phyloP scores from a whole-genome alignment of 352 stramenopile genomes.

The Phytophthora litchii region DNA sequence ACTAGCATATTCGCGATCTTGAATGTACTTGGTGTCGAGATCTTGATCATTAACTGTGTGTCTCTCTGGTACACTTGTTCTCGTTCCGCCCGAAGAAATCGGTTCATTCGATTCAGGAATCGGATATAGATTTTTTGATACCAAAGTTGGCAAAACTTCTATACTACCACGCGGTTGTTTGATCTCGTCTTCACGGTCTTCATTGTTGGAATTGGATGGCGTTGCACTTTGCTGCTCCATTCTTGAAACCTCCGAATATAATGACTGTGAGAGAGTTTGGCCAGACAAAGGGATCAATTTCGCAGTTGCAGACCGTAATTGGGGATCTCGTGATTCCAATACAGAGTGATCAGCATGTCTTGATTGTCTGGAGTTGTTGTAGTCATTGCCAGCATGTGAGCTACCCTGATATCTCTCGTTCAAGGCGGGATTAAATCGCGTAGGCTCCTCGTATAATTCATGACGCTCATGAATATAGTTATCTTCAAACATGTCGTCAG shows the following conservation, averaged over 20 bases:
- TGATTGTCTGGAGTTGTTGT: constrained; percentile 4
- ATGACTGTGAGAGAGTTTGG: background rate
- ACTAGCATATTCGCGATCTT: background rate
- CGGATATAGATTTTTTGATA: constrained; percentile 15
- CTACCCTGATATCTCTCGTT: background rate
- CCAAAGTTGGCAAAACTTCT: constrained; percentile 11
- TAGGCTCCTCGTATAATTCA: background rate
- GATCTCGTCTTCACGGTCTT: background rate
- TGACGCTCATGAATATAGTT: constrained; percentile 8
- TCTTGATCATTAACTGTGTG: background rate
- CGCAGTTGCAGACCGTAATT: background rate
- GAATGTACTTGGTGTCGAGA: background rate
- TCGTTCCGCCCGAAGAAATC: constrained; percentile 9
- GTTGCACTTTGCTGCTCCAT: background rate
- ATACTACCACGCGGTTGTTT: background rate
- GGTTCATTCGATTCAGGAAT: constrained; percentile 31
- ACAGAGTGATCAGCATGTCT: background rate
- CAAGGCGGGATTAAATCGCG: background rate
- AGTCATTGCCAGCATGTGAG: constrained; percentile 7
- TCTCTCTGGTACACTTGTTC: background rate
- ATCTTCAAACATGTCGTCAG: constrained; percentile 15
- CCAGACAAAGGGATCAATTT: background rate
- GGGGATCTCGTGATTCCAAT: background rate
- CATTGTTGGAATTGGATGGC: background rate
- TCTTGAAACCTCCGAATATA: background rate